phyloP scores from a whole-genome alignment of 2,329 filamentous ascomycete species.

The Teratosphaeria destructans region DNA sequence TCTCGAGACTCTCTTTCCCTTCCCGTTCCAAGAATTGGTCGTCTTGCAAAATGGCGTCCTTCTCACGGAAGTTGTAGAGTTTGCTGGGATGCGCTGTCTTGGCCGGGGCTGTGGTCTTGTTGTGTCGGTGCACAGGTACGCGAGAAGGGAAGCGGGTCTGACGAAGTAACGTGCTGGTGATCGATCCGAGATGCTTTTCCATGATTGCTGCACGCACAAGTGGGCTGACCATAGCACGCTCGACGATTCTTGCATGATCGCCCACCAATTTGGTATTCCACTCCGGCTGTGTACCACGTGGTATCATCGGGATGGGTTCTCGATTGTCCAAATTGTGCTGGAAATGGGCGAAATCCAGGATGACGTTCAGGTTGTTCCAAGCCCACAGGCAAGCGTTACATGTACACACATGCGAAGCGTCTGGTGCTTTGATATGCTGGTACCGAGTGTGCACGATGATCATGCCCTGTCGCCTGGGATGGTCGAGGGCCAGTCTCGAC shows the following conservation, averaged over 20 bases:
- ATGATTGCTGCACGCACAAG: slow-evolving; percentile 43
- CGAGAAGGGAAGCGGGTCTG: slow-evolving; percentile 14
- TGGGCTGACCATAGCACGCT: slow-evolving; percentile 36
- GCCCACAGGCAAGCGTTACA: slow-evolving; percentile 47
- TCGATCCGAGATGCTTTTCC: slow-evolving; percentile 39
- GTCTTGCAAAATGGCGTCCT: slow-evolving; percentile 36
- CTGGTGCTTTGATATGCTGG: slow-evolving; percentile 41
- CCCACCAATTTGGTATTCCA: slow-evolving; percentile 43
- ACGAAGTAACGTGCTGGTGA: slow-evolving; percentile 34
- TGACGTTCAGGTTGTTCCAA: slow-evolving; percentile 47
- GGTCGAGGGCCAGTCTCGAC: slow-evolving; percentile 30
- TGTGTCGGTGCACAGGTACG: slow-evolving; percentile 33
- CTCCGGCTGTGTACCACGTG: slow-evolving; percentile 35
- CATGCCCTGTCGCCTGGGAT: slow-evolving; percentile 33
- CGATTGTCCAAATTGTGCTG: slow-evolving; percentile 42
- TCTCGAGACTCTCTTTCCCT: slow-evolving; percentile 43
- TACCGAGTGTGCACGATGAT: slow-evolving; percentile 41
- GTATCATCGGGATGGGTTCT: slow-evolving; percentile 43
- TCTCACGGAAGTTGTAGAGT: slow-evolving; percentile 37
- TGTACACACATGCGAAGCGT: slow-evolving; percentile 42
- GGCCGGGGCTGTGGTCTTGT: slow-evolving; percentile 1
- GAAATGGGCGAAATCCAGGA: slow-evolving; percentile 49
- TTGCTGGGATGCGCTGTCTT: slow-evolving; percentile 11
- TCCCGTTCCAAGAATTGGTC: slow-evolving; percentile 43
- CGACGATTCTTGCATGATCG: slow-evolving; percentile 35